Percentiles rank a stretch among this genome's conserved stretches.
Evolutionary conservation across 2,329 filamentous ascomycete genomes (phyloP).

Genomic region (Fusarium sp.): DNA sequence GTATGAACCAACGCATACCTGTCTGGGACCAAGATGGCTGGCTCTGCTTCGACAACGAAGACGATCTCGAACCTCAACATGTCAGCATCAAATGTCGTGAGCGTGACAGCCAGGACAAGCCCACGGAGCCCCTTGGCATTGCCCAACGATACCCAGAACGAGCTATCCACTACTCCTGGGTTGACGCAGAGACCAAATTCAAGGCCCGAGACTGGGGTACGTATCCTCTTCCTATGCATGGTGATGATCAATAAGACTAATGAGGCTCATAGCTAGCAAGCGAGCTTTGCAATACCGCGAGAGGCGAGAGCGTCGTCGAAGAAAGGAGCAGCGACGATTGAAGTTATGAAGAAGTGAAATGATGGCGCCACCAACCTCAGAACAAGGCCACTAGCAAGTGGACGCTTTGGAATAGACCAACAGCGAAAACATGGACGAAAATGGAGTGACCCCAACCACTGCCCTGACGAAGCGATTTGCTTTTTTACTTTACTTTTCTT

Average conservation of each 20-base stretch:
- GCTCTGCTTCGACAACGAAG: slow-evolving; percentile 57
- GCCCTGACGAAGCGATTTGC: slow-evolving; percentile 27
- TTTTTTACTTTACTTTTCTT: slow-evolving; percentile 1
- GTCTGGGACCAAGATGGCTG: slow-evolving; percentile 57
- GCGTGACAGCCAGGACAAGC: slow-evolving; percentile 54
- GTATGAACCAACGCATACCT: slow-evolving; percentile 59
- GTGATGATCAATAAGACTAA: slow-evolving; percentile 29
- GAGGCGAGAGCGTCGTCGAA: slow-evolving; percentile 55
- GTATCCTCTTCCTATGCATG: slow-evolving; percentile 39
- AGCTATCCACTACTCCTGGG: slow-evolving; percentile 61
- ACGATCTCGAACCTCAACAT: slow-evolving; percentile 55
- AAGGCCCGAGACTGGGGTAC: slow-evolving; percentile 58
- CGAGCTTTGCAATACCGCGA: slow-evolving; percentile 55
- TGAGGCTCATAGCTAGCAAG: slow-evolving; percentile 50
- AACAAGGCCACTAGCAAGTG: neutral
- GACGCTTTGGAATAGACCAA: neutral
- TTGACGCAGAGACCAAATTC: slow-evolving; percentile 55
- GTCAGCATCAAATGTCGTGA: slow-evolving; percentile 58
- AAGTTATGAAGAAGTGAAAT: slow-evolving; percentile 49
- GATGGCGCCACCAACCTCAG: slow-evolving; percentile 21
- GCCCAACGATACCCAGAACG: slow-evolving; percentile 63
- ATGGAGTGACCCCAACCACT: slow-evolving; percentile 23
- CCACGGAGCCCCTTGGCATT: slow-evolving; percentile 55
- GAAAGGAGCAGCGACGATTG: slow-evolving; percentile 55
- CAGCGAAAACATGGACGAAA: slow-evolving; percentile 4